These are phyloP conservation scores for Ascochyta koolunga DNA, from an alignment of 2,329 filamentous ascomycete genomes.

Conservation along the genomic window DNA sequence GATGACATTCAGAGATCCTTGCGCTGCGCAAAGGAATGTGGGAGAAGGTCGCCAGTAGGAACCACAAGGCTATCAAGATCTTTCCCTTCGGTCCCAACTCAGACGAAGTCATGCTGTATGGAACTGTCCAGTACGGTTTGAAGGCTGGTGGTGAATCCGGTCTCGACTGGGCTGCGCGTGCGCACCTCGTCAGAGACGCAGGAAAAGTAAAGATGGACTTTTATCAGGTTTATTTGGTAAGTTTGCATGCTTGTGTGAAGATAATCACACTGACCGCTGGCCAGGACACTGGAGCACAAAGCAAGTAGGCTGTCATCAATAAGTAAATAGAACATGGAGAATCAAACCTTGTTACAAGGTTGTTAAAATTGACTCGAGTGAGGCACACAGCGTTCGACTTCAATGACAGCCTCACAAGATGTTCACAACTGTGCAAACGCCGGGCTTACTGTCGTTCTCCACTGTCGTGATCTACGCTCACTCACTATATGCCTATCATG, in stretches of 20 bases:
- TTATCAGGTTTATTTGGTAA: slow-evolving; percentile 62
- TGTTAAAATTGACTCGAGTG: too few relatives aligned
- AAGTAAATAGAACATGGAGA: background rate
- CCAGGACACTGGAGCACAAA: slow-evolving; percentile 27
- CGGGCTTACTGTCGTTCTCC: background rate
- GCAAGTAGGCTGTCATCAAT: slow-evolving; percentile 4
- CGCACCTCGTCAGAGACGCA: slow-evolving; percentile 58
- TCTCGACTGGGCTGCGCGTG: slow-evolving; percentile 62
- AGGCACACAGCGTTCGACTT: background rate
- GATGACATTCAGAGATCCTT: slow-evolving; percentile 53
- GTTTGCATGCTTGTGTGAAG: slow-evolving; percentile 24
- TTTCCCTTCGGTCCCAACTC: slow-evolving; percentile 56
- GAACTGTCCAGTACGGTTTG: slow-evolving; percentile 59
- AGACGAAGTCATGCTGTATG: slow-evolving; percentile 61
- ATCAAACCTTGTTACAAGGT: background rate
- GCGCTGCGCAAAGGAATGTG: slow-evolving; percentile 59
- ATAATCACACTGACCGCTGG: slow-evolving; percentile 10
- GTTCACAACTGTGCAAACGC: background rate
- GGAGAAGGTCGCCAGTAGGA: slow-evolving; percentile 56
- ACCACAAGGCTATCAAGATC: slow-evolving; percentile 56
- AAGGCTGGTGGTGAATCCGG: slow-evolving; percentile 56
- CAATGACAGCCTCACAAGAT: background rate
- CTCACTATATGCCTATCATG: background rate
- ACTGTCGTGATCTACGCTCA: background rate
- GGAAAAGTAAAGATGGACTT: slow-evolving; percentile 61